Conservation (phyloP, 108 stramenopile species). For the Cyclotella atomus region DNA sequence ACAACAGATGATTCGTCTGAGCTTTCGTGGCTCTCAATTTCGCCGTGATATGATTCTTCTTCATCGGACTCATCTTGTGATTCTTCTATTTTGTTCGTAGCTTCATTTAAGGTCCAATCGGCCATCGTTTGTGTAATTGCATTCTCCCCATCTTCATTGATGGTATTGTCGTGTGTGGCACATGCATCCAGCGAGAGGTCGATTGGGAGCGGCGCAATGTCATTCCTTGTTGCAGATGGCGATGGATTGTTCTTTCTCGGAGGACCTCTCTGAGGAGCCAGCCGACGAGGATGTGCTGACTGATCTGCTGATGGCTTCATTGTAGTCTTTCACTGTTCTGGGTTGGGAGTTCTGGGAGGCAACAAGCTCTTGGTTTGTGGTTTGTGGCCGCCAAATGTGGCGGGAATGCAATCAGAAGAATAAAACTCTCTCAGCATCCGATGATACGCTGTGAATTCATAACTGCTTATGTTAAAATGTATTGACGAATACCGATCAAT, state of each 20-base stretch:
- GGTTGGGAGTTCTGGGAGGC: no score
- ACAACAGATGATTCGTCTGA: neutral
- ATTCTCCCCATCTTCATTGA: constrained; percentile 1
- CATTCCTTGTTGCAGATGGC: neutral
- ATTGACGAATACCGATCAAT: no score
- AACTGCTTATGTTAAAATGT: no score
- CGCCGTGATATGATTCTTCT: constrained; percentile 36
- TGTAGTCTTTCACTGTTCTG: no score
- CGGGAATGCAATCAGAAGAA: no score
- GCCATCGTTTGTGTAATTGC: constrained; percentile 1
- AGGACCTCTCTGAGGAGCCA: constrained; percentile 46
- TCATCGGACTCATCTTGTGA: constrained; percentile 22
- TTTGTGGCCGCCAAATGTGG: no score
- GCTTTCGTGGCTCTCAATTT: constrained; percentile 34
- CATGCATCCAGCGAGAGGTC: neutral
- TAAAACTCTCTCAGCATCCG: no score
- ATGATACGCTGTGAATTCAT: no score
- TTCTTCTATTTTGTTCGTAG: neutral
- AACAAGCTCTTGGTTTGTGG: no score
- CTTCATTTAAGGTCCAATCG: constrained; percentile 8
- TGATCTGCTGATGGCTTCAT: no score
- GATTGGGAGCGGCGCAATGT: neutral
- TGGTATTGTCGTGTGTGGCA: neutral
- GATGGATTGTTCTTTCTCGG: constrained; percentile 7
- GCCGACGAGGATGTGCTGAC: constrained; percentile 21